phyloP scores from a whole-genome alignment of 176 grass and related monocot species.

The Eremochloa ophiuroides region DNA sequence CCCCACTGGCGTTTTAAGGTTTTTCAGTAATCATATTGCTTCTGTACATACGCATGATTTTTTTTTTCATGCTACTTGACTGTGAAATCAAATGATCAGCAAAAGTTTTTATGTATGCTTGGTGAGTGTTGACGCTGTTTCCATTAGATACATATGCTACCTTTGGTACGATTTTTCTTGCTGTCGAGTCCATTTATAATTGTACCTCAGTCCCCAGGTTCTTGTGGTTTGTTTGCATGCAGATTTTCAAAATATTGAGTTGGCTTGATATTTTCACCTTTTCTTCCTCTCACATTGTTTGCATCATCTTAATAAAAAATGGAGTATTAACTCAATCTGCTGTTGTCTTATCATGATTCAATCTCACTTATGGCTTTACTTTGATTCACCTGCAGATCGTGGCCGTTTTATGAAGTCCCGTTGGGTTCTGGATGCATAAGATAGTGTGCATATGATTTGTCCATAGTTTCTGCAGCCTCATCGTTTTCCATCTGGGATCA shows the following conservation, averaged over 20 bases:
- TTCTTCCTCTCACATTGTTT: not conserved
- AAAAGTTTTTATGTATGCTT: slow-evolving; percentile 1
- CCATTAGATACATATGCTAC: not conserved
- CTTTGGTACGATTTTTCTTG: not conserved
- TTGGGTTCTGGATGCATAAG: not conserved
- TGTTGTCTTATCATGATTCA: not conserved
- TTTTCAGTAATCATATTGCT: not conserved
- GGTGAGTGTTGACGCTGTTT: not conserved
- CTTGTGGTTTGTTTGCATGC: not conserved
- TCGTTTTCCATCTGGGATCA: slow-evolving; percentile 5
- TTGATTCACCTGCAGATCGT: slow-evolving; percentile 35
- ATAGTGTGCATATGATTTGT: slow-evolving; percentile 18
- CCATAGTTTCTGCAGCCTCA: not conserved
- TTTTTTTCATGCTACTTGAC: not conserved
- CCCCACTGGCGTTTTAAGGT: not conserved
- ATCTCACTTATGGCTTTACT: not conserved
- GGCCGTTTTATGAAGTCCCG: slow-evolving; percentile 7
- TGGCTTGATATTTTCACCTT: not conserved
- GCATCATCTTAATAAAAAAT: not conserved
- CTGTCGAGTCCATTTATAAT: not conserved
- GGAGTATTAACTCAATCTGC: not conserved
- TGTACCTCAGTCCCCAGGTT: not conserved
- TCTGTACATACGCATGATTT: not conserved
- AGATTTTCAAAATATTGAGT: not conserved
- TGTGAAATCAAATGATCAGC: not conserved